Base-by-base conservation (phyloP, 2,329 filamentous ascomycete genomes). In the Phialophora verrucosa region DNA sequence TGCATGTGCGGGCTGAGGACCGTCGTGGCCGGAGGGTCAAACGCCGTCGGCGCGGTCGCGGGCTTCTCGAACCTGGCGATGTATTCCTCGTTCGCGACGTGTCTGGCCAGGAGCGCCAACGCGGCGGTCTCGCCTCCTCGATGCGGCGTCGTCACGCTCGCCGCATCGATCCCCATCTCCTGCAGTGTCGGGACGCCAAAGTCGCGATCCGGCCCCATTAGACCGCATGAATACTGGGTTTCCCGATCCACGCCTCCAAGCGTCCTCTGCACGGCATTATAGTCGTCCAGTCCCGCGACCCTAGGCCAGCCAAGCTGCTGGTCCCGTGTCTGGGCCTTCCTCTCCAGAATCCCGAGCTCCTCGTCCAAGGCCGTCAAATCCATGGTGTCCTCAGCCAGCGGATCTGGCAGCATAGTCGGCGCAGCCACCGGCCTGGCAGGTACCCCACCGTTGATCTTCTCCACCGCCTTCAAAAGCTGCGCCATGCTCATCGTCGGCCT, bases 41-140 rank as follows among this genome's bases (percentile, higher is more conserved):
- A 92, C 2, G 86, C 88, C 1, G 91, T 90, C 0, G 91, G 91
- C 42, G 88, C 91, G 0, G 90, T 92, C 64, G 88, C 87, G 1
- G 91, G 90, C 75, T 93, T 93, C 73, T 88, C 85, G 73, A 93
- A 93, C 0, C 87, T 91, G 1, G 88, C 89, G 0, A 87, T 88
- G 74, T 91, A 93, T 61, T 86, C 82, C 65, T 86, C 82, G 68
- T 92, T 80, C 2, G 82, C 78, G 65, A 91, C 83, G 35, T 91
- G 85, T 3, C 83, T 78, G 8, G 84, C 80, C 1, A 93, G 82
- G 32, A 80, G 79, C 68, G 82, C 75, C 3, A 93, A 78, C 0
- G 90, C 90, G 1, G 84, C 73, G 1, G 82, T 87, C 76, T 93
- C 91, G n/a, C 91, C 90, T 31, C 91, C 91, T 5, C 84, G 83